Evolutionary conservation across 1,284 basidiomycete genomes (phyloP), one percentile per base, ranked within the genome.

Genomic region (Heliocybe sulcata): DNA sequence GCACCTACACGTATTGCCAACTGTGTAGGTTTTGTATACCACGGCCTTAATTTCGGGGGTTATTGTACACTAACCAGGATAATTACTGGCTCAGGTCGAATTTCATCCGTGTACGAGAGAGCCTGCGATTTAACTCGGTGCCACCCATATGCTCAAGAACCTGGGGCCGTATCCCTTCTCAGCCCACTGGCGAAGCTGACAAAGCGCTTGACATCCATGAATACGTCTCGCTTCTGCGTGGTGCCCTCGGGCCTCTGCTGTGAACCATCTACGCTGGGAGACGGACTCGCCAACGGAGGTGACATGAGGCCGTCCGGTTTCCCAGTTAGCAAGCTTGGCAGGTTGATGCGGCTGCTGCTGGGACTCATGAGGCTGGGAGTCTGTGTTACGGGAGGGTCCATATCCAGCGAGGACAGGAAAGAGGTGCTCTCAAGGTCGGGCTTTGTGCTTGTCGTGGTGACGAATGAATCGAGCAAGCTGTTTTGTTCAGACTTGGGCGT

Each of bases 391-490:
- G 77, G 67, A 1, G 91, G 90, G 64, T 98, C 94, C 95, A 98
- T 98, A 67, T 98, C 95, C 35, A 98, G 79, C 0, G 85, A 81
- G 0, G 92, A 90, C 49, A 96, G 81, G 78, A 98, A 98, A 0
- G 94, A 97, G 0, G 90, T 87, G 66, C 82, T 87, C 58, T 90
- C 80, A 16, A 98, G 77, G 51, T 97, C 92, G 29, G 82, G 80
- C 65, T 92, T 90, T 2, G 90, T 92, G 59, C 92, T 94, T 19
- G 94, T 96, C 55, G 92, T 87, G 2, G 90, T 87, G 38, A 98
- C 76, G 74, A 98, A 98, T 16, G 87, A 81, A 69, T 98, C 95
- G 35, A 97, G 79, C 9, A 99, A 81, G 61, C 83, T 83, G 70
- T 94, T 94, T 73, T 98, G 93, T 54, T 92, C 88, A 9, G 75